Percentiles rank a stretch among this genome's conserved stretches.
phyloP scores from a whole-genome alignment of 2,329 filamentous ascomycete species.

The Ploettnerulaceae sp. region DNA sequence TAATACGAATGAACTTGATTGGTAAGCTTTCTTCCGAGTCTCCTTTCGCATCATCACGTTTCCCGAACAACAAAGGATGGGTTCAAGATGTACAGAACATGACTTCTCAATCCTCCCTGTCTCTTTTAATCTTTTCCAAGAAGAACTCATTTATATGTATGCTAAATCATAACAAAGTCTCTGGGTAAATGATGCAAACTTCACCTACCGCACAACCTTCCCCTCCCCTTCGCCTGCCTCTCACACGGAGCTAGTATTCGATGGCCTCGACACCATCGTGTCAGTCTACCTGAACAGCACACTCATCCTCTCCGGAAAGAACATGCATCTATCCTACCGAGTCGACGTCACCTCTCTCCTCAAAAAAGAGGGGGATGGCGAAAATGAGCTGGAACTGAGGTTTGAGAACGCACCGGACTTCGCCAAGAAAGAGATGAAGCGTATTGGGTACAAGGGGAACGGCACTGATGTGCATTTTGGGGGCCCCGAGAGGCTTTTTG shows the following conservation, averaged over 20 bases:
- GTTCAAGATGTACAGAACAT: too few relatives aligned
- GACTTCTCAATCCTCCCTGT: too few relatives aligned
- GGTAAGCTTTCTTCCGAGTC: too few relatives aligned
- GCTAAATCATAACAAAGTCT: too few relatives aligned
- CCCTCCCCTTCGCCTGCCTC: not conserved
- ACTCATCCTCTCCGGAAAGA: conserved; percentile 44
- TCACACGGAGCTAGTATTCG: conserved; percentile 42
- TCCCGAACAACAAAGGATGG: too few relatives aligned
- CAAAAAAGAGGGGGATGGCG: not conserved
- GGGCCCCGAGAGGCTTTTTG: conserved; percentile 41
- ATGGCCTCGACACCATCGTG: conserved; percentile 53
- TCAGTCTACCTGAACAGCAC: conserved; percentile 45
- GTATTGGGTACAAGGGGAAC: conserved; percentile 36
- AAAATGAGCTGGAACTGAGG: conserved; percentile 18
- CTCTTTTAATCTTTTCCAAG: too few relatives aligned
- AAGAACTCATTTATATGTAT: too few relatives aligned
- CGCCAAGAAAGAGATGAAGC: conserved; percentile 24
- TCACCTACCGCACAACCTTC: conserved; percentile 47
- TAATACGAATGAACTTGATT: conserved; percentile 55
- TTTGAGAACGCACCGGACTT: conserved; percentile 25
- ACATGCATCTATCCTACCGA: conserved; percentile 51
- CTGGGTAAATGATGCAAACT: conserved; percentile 59
- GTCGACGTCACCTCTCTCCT: conserved; percentile 43
- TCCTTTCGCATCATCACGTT: too few relatives aligned
- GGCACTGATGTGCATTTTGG: conserved; percentile 46